Base-by-base conservation (phyloP, 2,329 filamentous ascomycete species). In the Onygena corvina region DNA sequence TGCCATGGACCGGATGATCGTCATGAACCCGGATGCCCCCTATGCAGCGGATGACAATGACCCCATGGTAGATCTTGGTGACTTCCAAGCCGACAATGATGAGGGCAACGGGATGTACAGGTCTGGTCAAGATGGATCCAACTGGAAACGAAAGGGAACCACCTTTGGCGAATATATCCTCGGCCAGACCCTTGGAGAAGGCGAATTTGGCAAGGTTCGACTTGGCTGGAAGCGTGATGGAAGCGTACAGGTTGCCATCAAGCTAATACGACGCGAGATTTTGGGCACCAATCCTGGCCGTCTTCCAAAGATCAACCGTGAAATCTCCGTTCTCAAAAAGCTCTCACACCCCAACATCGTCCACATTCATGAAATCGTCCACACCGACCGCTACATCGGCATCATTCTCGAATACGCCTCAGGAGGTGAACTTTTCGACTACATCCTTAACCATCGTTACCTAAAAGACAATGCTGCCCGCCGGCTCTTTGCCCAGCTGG, bases 361-460 rank as follows among this genome's bases (percentile, higher is more conserved):
- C 48, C 83, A 86, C 53, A 73, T 98, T 47, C 90, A 96, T 67
- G 93, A 98, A 69, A 96, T 98, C 86, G 89, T 95, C 25, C 90
- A 96, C 68, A 96, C 92, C 0, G 89, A 96, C 61, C 80, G 87
- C 56, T 88, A 96, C 60, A 98, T 96, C 66, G 92, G 92, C 56
- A 96, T 98, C 61, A 94, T 98, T 58, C 78, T 98, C 59, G 92
- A 98, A 68, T 98, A 98, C 64, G 92, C 92, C 3, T 98, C 92
- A 0, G 92, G 92, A 16, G 92, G 92, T 52, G 92, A 98, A 67
- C 78, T 98, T 2, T 98, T 98, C 67, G 92, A 98, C 68, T 94
- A 95, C 68, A 98, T 98, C 58, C 74, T 98, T 53, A 94, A 94
- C 62, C 88, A 98, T 65, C 81, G 92, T 54, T 98, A 96, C 64